phyloP scores from a whole-genome alignment of 345 rosid species.

The Lumnitzera littorea region DNA sequence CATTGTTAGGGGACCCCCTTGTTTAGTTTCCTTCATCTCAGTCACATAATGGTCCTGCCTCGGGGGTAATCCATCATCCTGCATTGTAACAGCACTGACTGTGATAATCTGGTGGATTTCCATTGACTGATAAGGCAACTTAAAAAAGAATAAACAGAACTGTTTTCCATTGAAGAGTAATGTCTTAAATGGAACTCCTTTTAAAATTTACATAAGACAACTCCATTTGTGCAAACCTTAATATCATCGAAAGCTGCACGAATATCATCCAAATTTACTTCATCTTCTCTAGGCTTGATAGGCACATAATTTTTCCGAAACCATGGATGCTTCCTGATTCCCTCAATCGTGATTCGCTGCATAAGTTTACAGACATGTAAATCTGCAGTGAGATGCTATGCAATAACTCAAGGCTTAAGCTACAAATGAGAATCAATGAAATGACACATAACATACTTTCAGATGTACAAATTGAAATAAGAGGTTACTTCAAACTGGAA shows the following conservation, averaged over 20 bases:
- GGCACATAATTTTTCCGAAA: constrained; percentile 56
- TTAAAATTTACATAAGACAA: not conserved
- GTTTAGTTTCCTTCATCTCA: constrained; percentile 39
- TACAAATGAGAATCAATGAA: too few species aligned
- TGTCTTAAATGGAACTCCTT: not conserved
- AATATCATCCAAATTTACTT: constrained; percentile 73
- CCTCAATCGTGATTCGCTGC: constrained; percentile 74
- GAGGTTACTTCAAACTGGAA: not conserved
- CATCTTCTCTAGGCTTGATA: constrained; percentile 36
- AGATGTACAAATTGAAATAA: too few species aligned
- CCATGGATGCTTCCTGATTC: constrained; percentile 60
- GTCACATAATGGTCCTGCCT: constrained; percentile 34
- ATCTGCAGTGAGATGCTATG: too few species aligned
- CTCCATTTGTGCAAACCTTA: constrained; percentile 45
- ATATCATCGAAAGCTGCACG: constrained; percentile 75
- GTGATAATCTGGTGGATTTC: not conserved
- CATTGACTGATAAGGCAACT: not conserved
- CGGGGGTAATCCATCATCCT: constrained; percentile 25
- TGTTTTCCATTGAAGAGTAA: not conserved
- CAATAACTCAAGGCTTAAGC: too few species aligned
- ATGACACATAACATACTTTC: too few species aligned
- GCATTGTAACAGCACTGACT: constrained; percentile 11
- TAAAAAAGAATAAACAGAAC: not conserved
- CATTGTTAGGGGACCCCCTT: constrained; percentile 66
- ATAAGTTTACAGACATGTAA: constrained; percentile 17